Conservation (phyloP, 169 alveolate genomes). For the Theileria annulata region DNA sequence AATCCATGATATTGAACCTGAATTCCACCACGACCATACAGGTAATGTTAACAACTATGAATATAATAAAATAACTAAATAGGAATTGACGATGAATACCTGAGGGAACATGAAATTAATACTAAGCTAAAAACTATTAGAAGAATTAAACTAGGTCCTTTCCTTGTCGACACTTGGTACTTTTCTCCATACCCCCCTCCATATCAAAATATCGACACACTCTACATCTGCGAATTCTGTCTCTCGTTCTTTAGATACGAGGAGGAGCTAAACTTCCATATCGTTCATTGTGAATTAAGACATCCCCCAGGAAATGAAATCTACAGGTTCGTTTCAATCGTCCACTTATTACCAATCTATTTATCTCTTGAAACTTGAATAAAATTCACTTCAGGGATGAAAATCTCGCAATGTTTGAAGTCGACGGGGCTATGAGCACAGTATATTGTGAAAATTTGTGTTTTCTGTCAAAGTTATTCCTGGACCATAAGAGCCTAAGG, state of each 20-base stretch:
- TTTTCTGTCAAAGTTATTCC: conserved; percentile 92
- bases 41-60: conserved; percentile 61
- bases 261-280: conserved; percentile 87
- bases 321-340: conserved; percentile 50
- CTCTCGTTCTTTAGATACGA: conserved; percentile 85
- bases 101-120: conserved; percentile 92
- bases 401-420: conserved; percentile 92
- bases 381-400: conserved; percentile 74
- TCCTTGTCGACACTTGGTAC: conserved; percentile 95
- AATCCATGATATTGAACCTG: conserved; percentile 62
- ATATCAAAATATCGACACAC: conserved; percentile 88
- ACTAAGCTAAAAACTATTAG: conserved; percentile 92
- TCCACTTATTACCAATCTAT: conserved; percentile 24
- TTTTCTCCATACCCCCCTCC: conserved; percentile 97
- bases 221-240: conserved; percentile 95
- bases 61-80: background rate
- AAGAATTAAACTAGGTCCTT: conserved; percentile 89
- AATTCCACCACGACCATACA: conserved; percentile 79
- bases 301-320: conserved; percentile 99
- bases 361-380: background rate
- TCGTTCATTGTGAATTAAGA: conserved; percentile 81
- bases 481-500: conserved; percentile 95
- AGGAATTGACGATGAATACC: conserved; percentile 86
- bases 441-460: conserved; percentile 96
- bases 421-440: conserved; percentile 92